A percentile compares a stretch with the other conserved stretches of the same genome.
phyloP scores from a whole-genome alignment of 225 moss, liverwort and hornwort species.

The Asterella californica region DNA sequence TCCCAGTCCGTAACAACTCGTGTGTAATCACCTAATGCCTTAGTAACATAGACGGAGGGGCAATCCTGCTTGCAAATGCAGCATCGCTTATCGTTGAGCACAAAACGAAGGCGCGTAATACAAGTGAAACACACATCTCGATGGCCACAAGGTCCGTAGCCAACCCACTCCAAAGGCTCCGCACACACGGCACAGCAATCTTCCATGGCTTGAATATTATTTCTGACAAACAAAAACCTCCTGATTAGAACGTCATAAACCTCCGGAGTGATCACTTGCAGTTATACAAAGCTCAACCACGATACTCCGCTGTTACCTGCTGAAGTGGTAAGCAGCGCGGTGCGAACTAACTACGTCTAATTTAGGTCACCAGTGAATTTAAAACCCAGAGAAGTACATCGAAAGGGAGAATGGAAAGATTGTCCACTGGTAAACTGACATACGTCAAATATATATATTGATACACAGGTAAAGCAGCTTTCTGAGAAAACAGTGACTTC shows the following conservation, averaged over 20 bases:
- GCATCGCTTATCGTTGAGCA: conserved; percentile 70
- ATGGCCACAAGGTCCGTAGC: conserved; percentile 93
- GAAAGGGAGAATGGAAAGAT: no score
- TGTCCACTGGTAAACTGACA: no score
- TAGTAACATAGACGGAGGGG: conserved; percentile 63
- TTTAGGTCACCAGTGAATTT: neutral
- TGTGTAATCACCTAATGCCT: conserved; percentile 78
- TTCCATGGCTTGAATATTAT: conserved; percentile 50
- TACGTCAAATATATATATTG: no score
- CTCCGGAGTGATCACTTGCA: neutral
- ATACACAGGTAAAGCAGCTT: no score
- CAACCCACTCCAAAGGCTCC: conserved; percentile 86
- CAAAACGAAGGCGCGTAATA: conserved; percentile 68
- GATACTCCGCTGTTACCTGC: neutral
- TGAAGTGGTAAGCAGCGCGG: neutral
- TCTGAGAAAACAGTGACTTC: no score
- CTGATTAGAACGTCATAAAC: neutral
- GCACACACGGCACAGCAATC: conserved; percentile 95
- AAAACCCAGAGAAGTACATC: neutral
- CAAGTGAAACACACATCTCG: conserved; percentile 84
- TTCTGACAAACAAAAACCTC: neutral
- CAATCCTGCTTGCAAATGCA: conserved; percentile 97
- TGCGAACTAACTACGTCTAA: neutral
- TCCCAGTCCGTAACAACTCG: conserved; percentile 71
- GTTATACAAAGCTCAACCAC: neutral